Percentiles rank a stretch among this genome's conserved stretches.
phyloP scores from a whole-genome alignment of 1,284 basidiomycete genomes.

The Bjerkandera adusta region DNA sequence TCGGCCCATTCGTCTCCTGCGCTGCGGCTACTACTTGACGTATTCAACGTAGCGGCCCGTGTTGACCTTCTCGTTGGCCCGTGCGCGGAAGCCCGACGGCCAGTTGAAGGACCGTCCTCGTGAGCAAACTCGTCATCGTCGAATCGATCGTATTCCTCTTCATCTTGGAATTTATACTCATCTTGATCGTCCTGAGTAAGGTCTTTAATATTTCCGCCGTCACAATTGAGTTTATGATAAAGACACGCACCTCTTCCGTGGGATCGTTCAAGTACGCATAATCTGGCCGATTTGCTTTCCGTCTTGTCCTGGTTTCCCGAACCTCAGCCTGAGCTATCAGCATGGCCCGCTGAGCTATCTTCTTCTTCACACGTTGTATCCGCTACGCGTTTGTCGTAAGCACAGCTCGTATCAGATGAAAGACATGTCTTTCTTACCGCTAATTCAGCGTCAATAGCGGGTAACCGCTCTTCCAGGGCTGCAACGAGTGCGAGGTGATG shows the following conservation, averaged over 20 bases:
- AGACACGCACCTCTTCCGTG: slow-evolving; percentile 55
- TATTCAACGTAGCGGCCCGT: slow-evolving; percentile 37
- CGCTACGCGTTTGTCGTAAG: slow-evolving; percentile 44
- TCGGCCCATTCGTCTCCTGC: slow-evolving; percentile 47
- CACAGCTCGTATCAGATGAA: background rate
- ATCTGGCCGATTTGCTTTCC: slow-evolving; percentile 67
- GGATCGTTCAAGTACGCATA: slow-evolving; percentile 71
- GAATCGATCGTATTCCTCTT: slow-evolving; percentile 57
- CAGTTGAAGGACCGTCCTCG: slow-evolving; percentile 35
- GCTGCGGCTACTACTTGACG: slow-evolving; percentile 46
- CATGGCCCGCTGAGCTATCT: slow-evolving; percentile 63
- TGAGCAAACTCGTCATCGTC: slow-evolving; percentile 47
- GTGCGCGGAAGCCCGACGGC: slow-evolving; percentile 38
- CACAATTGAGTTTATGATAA: too few relatives aligned
- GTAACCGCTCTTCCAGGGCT: slow-evolving; percentile 58
- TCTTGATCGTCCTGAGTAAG: slow-evolving; percentile 54
- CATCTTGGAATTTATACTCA: slow-evolving; percentile 64
- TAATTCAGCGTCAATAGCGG: slow-evolving; percentile 64
- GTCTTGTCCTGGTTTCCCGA: slow-evolving; percentile 71
- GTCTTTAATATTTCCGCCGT: slow-evolving; percentile 18
- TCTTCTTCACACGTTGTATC: slow-evolving; percentile 62
- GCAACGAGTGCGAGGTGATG: slow-evolving; percentile 60
- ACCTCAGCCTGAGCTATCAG: slow-evolving; percentile 72
- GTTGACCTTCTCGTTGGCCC: slow-evolving; percentile 68
- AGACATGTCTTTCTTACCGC: slow-evolving; percentile 49